A percentile compares a stretch with the other conserved stretches of the same genome.
Conservation (phyloP, 148 eudicot species). For the Chenopodium formosanum region DNA sequence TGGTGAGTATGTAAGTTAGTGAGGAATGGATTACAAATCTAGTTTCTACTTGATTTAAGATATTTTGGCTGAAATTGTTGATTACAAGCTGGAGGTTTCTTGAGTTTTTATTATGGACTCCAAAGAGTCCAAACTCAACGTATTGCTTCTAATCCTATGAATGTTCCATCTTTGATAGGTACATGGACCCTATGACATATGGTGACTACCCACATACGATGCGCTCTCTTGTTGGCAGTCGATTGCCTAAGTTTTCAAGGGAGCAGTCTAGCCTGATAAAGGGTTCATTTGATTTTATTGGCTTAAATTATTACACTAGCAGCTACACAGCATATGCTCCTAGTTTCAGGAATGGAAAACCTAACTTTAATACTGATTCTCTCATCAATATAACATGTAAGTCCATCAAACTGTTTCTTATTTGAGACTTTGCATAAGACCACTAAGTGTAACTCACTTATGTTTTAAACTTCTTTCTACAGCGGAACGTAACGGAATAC, state of each 20-base stretch:
- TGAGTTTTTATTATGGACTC: not conserved
- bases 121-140: not conserved
- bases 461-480: not conserved
- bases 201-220: slow-evolving; percentile 35
- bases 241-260: slow-evolving; percentile 27
- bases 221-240: slow-evolving; percentile 25
- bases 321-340: slow-evolving; percentile 44
- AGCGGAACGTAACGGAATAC: slow-evolving; percentile 26
- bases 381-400: slow-evolving; percentile 22
- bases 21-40: not conserved
- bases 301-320: slow-evolving; percentile 60
- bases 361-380: slow-evolving; percentile 33
- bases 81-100: not conserved
- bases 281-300: slow-evolving; percentile 57
- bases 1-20: slow-evolving; percentile 36
- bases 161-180: slow-evolving; percentile 11
- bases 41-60: not conserved
- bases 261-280: slow-evolving; percentile 24
- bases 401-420: not conserved
- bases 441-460: not conserved
- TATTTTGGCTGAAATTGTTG: not conserved
- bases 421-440: slow-evolving; percentile 1
- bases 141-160: not conserved
- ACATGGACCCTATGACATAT: slow-evolving; percentile 29
- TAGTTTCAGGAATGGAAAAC: slow-evolving; percentile 8